Percentiles rank a stretch among this genome's conserved stretches.
Conservation (phyloP, 768 basidiomycete genomes). For the Vishniacozyma victoriae region DNA sequence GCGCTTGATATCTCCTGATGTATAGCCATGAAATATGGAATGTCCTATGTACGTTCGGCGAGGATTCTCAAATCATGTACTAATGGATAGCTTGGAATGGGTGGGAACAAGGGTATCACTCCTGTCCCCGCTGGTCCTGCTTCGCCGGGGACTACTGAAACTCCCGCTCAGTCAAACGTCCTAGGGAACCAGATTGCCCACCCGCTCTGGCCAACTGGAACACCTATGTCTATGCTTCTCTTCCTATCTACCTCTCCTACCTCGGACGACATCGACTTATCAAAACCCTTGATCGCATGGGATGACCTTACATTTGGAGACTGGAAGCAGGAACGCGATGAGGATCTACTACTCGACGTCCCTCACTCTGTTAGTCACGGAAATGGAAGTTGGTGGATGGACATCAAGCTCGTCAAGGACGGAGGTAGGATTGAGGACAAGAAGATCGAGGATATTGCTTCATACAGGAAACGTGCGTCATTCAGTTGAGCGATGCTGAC, state of each 20-base stretch:
- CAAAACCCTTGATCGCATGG: conserved; percentile 32
- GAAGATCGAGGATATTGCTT: conserved; percentile 17
- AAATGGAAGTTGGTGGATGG: conserved; percentile 43
- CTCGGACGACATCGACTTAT: conserved; percentile 12
- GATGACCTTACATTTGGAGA: conserved; percentile 43
- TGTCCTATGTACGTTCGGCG: conserved; percentile 26
- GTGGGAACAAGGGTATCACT: conserved; percentile 6
- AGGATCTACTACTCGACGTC: conserved; percentile 36
- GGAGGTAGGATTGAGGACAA: conserved; percentile 21
- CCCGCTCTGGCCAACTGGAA: conserved; percentile 39
- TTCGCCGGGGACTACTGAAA: neutral
- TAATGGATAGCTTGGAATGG: conserved; percentile 10
- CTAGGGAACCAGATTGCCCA: conserved; percentile 5
- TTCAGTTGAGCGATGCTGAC: neutral
- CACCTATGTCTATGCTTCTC: conserved; percentile 38
- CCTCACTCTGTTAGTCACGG: conserved; percentile 29
- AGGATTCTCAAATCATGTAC: neutral
- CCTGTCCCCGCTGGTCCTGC: conserved; percentile 6
- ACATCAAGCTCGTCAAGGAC: conserved; percentile 37
- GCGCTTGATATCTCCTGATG: neutral
- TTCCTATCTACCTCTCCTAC: conserved; percentile 29
- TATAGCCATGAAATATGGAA: conserved; percentile 34
- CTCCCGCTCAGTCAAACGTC: neutral
- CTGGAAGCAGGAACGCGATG: conserved; percentile 39
- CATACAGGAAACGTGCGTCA: conserved; percentile 40